Percentiles rank a stretch among this genome's conserved stretches.
These are phyloP conservation scores for Anthracocystis panici-leucophaei DNA, from an alignment of 1,284 basidiomycete genomes.

Conservation along the genomic window DNA sequence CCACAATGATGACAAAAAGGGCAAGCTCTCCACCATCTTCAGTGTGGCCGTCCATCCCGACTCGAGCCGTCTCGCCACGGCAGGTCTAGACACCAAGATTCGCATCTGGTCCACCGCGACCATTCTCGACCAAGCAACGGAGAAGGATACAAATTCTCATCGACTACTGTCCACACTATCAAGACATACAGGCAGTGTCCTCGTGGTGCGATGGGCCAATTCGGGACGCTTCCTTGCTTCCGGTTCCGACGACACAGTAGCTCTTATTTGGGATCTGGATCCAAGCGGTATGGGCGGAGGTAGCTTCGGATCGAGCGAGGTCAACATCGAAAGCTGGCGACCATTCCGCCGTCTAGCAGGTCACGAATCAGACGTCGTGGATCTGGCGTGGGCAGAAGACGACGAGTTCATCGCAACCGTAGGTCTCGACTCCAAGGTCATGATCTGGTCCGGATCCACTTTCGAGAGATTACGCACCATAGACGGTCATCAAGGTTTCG, in stretches of 20 bases:
- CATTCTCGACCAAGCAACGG: conserved; percentile 81
- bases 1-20: conserved; percentile 69
- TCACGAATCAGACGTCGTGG: conserved; percentile 86
- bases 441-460: conserved; percentile 78
- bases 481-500: conserved; percentile 91
- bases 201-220: conserved; percentile 95
- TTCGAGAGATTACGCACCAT: conserved; percentile 77
- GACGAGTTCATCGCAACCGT: conserved; percentile 86
- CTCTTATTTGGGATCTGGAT: conserved; percentile 97
- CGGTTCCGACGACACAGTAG: conserved; percentile 93
- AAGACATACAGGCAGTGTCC: conserved; percentile 93
- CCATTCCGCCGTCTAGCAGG: conserved; percentile 89
- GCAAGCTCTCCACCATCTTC: conserved; percentile 87
- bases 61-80: conserved; percentile 93
- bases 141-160: conserved; percentile 80
- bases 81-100: conserved; percentile 91
- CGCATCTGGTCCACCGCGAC: conserved; percentile 97
- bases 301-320: conserved; percentile 63
- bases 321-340: conserved; percentile 91
- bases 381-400: conserved; percentile 93
- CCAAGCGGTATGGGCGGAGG: conserved; percentile 52
- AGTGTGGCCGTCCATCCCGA: conserved; percentile 94
- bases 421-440: conserved; percentile 88
- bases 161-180: conserved; percentile 90
- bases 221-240: conserved; percentile 93